phyloP scores from a whole-genome alignment of 2,329 filamentous ascomycete species.

The Talaromyces amestolkiae region DNA sequence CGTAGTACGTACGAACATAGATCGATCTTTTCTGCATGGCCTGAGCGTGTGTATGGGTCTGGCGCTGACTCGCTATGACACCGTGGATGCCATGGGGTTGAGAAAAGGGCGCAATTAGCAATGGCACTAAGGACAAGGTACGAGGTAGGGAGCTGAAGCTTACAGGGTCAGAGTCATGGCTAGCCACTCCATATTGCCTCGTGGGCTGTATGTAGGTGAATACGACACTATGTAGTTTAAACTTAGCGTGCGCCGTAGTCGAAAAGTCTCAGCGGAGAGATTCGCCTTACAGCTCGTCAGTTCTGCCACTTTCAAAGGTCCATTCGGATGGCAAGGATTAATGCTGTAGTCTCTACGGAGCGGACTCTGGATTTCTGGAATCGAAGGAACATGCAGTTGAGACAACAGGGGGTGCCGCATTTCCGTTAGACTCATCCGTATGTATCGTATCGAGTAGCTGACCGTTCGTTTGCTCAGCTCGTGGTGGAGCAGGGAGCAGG shows the following conservation, averaged over 20 bases:
- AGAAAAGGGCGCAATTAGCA: constrained; percentile 9
- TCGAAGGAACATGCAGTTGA: background rate
- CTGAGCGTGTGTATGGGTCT: background rate
- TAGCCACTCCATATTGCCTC: constrained; percentile 6
- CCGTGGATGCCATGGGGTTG: background rate
- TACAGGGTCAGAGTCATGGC: constrained; percentile 6
- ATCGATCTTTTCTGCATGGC: background rate
- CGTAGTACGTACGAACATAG: background rate
- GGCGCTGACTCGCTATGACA: background rate
- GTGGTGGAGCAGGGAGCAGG: background rate
- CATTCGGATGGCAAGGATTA: background rate
- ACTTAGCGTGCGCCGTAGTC: constrained; percentile 6
- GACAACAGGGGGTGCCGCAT: background rate
- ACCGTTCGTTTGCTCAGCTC: background rate
- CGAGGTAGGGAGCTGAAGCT: constrained; percentile 3
- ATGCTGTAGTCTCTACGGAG: background rate
- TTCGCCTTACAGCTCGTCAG: constrained; percentile 6
- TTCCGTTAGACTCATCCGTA: background rate
- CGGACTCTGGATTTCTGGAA: constrained; percentile 9
- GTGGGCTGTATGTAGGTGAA: constrained; percentile 11
- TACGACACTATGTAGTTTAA: constrained; percentile 7
- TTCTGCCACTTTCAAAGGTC: background rate
- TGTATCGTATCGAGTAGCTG: background rate
- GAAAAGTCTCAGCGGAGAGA: background rate
- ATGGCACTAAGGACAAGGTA: constrained; percentile 11